phyloP scores from a whole-genome alignment of 2,329 filamentous ascomycete genomes.

The Pyrenochaeta sp. region DNA sequence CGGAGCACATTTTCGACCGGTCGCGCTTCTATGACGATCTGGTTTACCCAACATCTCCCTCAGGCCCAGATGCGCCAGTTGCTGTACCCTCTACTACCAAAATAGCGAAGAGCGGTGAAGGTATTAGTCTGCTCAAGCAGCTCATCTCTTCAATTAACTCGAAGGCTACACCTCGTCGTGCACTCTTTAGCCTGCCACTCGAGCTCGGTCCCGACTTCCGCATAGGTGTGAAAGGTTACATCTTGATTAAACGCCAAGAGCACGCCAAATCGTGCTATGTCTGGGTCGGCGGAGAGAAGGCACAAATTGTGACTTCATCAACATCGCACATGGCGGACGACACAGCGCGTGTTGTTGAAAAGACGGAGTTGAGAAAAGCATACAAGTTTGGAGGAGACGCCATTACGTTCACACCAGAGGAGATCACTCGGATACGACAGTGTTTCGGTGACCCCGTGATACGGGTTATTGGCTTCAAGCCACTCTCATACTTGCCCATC shows the following conservation, averaged over 20 bases:
- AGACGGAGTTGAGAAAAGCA: conserved; percentile 84
- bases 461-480: conserved; percentile 93
- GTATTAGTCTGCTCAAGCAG: conserved; percentile 79
- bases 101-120: conserved; percentile 74
- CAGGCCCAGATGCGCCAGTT: conserved; percentile 72
- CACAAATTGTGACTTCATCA: conserved; percentile 79
- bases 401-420: conserved; percentile 84
- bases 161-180: conserved; percentile 83
- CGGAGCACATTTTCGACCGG: conserved; percentile 77
- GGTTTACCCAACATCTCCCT: conserved; percentile 76
- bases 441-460: conserved; percentile 82
- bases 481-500: conserved; percentile 73
- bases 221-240: conserved; percentile 94
- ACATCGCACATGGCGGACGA: conserved; percentile 82
- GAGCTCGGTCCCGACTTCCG: conserved; percentile 84
- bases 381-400: conserved; percentile 96
- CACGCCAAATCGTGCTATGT: conserved; percentile 86
- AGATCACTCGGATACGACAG: conserved; percentile 77
- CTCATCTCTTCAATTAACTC: conserved; percentile 90
- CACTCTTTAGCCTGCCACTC: conserved; percentile 86
- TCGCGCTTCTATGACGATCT: conserved; percentile 96
- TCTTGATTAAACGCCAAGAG: conserved; percentile 83
- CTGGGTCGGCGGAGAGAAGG: conserved; percentile 84
- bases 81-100: conserved; percentile 64
- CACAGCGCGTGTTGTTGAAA: conserved; percentile 78